Base-by-base conservation (phyloP, 768 basidiomycete genomes). In the Lentinula edodes region DNA sequence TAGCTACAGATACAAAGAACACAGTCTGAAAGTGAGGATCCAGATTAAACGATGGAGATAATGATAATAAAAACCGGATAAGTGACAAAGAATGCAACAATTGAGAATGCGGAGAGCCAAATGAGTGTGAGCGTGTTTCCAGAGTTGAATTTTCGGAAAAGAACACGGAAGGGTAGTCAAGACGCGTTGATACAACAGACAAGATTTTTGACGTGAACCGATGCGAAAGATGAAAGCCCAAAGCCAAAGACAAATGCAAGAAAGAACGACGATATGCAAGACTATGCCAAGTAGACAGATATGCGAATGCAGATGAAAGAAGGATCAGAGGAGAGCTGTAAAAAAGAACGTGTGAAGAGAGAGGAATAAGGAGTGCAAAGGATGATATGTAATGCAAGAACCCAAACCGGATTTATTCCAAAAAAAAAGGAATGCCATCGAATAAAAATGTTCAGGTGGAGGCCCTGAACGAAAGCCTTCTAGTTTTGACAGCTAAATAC, bases 401-500 rank as follows among this genome's bases (percentile, higher is more conserved):
- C 12, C 18, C 46, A 43, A 39, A 39, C 38, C 38, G 38, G 38
- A 13, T 39, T 9, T 39, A 43, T 43, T 6, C 0, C 42, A 12
- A 3, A 23, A 48, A 23, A 48, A 45, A 18, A 45, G 16, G 16
- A 48, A 23, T 9, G 13, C 38, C 38, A 39, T 8, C 3, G 45
- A 5, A 20, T 48, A 12, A 18, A 10, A 20, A 23, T 12, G 16
- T 12, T 13, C 18, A 39, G 15, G 52, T 39, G 38, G 52, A 42
- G 12, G 23, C 20, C 16, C 46, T 48, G 20, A 7, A 48, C 5
- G 46, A 48, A 16, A 34, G 28, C 20, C 13, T 35, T 50, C 59
- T 52, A 18, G 65, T 61, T 67, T 86, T 86, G 58, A 76, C 69
- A 15, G 83, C 83, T 45, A 78, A 71, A 66, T 78, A 85, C 7